phyloP scores from a whole-genome alignment of 2,329 filamentous ascomycete genomes.

The Pseudofabraea citricarpa region DNA sequence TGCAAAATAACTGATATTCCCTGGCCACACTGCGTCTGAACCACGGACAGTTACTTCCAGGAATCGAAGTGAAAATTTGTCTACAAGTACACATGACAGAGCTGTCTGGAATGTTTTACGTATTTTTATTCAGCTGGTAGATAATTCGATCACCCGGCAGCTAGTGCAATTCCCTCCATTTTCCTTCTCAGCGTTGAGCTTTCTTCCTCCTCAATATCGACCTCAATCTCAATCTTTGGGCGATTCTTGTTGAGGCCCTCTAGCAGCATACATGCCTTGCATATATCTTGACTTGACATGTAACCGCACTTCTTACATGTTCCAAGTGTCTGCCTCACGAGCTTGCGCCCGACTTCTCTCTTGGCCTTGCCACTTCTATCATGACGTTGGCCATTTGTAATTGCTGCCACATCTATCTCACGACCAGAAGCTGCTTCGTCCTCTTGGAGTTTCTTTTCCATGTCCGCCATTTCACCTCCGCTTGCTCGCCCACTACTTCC shows the following conservation, averaged over 20 bases:
- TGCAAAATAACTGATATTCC: no score
- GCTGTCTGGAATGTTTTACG: no score
- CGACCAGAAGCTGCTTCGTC: slow-evolving; percentile 55
- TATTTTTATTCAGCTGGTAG: no score
- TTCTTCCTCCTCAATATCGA: slow-evolving; percentile 36
- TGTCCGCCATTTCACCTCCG: slow-evolving; percentile 74
- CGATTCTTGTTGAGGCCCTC: slow-evolving; percentile 85
- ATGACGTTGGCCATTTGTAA: slow-evolving; percentile 18
- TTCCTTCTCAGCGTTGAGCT: slow-evolving; percentile 45
- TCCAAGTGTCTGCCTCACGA: slow-evolving; percentile 68
- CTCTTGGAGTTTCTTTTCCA: slow-evolving; percentile 68
- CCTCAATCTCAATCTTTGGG: slow-evolving; percentile 51
- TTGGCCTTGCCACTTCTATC: slow-evolving; percentile 18
- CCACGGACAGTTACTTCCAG: no score
- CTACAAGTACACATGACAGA: no score
- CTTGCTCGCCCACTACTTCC: slow-evolving; percentile 65
- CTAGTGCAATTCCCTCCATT: slow-evolving; percentile 41
- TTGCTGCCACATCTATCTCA: slow-evolving; percentile 61
- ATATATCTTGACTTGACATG: slow-evolving; percentile 88
- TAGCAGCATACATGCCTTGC: slow-evolving; percentile 87
- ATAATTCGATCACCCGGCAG: no score
- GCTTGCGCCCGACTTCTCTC: slow-evolving; percentile 27
- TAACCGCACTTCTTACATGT: slow-evolving; percentile 88
- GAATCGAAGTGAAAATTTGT: no score
- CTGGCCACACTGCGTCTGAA: no score